phyloP scores from a whole-genome alignment of 1,139 yeast species.

The Spathaspora sp. region DNA sequence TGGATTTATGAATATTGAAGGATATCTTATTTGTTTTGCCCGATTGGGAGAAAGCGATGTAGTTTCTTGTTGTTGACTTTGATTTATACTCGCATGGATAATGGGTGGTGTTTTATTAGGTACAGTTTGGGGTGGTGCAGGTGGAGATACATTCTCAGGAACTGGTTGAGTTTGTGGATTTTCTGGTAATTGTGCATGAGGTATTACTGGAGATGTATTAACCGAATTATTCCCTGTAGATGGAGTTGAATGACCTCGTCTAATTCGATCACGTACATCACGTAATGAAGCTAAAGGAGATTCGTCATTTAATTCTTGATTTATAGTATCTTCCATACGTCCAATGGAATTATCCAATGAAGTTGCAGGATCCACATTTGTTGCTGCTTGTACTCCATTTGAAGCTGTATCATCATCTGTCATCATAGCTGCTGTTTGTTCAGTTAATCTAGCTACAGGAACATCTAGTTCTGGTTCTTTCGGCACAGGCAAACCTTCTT shows the following conservation, averaged over 20 bases:
- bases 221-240: neutral
- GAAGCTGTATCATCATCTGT: neutral
- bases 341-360: neutral
- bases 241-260: neutral
- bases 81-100: neutral
- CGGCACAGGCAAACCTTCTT: neutral
- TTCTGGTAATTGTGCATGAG: neutral
- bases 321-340: neutral
- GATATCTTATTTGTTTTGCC: neutral
- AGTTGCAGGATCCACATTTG: neutral
- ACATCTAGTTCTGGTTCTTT: too few relatives aligned
- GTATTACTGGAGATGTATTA: neutral
- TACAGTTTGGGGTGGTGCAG: too few relatives aligned
- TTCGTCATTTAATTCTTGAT: constrained; percentile 4
- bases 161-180: too few relatives aligned
- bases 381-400: neutral
- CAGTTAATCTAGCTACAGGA: too few relatives aligned
- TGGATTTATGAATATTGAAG: neutral
- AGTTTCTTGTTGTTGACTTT: neutral
- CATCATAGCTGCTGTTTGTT: neutral
- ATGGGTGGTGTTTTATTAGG: too few relatives aligned
- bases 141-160: too few relatives aligned
- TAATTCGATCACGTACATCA: neutral
- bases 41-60: neutral
- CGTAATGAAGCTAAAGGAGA: constrained; percentile 4